Conservation (phyloP, 305 asterid genomes). For the Salvia sclarea region DNA sequence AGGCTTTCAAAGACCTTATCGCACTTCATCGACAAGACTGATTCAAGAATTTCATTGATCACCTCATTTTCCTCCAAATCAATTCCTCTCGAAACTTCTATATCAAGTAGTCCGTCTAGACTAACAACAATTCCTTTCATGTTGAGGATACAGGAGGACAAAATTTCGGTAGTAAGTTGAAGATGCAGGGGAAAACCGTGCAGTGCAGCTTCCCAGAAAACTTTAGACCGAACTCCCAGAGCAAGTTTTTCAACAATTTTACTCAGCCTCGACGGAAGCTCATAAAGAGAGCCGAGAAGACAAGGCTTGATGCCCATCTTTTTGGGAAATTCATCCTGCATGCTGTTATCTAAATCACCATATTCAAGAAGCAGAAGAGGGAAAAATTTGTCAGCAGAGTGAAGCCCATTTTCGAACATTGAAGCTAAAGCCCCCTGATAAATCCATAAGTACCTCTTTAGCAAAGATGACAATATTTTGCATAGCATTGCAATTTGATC, state of each 20-base stretch:
- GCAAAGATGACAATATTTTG: conserved; percentile 66
- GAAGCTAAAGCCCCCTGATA: conserved; percentile 72
- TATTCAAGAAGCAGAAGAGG: conserved; percentile 68
- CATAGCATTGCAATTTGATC: conserved; percentile 55
- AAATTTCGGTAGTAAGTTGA: conserved; percentile 57
- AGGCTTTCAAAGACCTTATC: conserved; percentile 79
- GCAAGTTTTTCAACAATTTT: conserved; percentile 59
- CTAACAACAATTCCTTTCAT: conserved; percentile 57
- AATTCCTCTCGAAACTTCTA: conserved; percentile 51
- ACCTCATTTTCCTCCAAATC: conserved; percentile 55
- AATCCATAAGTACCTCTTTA: conserved; percentile 60
- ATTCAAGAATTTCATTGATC: conserved; percentile 62
- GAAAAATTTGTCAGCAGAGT: conserved; percentile 47
- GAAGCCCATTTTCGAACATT: conserved; percentile 48
- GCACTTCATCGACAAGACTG: conserved; percentile 65
- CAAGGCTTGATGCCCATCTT: conserved; percentile 56
- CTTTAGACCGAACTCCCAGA: conserved; percentile 60
- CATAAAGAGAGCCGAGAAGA: conserved; percentile 59
- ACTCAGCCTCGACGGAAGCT: conserved; percentile 55
- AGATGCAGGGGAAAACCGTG: conserved; percentile 84
- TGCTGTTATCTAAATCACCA: conserved; percentile 58
- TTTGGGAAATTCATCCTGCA: conserved; percentile 60
- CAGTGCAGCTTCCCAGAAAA: conserved; percentile 72
- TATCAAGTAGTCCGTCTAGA: conserved; percentile 66
- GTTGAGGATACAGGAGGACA: conserved; percentile 81